Evolutionary conservation across 257 asterid species (phyloP), one percentile per base, ranked within the genome.

Genomic region (Marsdenia floribunda): DNA sequence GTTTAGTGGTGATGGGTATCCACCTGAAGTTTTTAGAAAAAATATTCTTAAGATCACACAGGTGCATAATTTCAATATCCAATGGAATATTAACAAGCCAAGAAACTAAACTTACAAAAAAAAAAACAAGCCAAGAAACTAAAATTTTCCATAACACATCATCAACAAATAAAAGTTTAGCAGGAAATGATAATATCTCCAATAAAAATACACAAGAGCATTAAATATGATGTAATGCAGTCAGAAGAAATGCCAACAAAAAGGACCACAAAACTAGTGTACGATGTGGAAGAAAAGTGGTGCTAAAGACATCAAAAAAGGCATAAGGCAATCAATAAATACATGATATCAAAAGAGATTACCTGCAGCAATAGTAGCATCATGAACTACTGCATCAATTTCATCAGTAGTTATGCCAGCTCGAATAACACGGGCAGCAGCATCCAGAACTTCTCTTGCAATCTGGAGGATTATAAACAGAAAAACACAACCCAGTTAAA

Each of bases 401-500:
- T 95, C 96, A 86, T 95, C 99, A 5, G 99, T 92, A 59, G 98
- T 95, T 79, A 95, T 84, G 74, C 99, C 99, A 75, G 99, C 96
- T 76, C 90, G 85, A 81, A 95, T 78, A 66, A 91, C 82, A 79
- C 94, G 91, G 81, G 98, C 99, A 79, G 99, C 99, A 66, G 97
- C 96, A 83, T 95, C 99, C 83, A 95, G 75, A 81, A 92, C 98
- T 82, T 95, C 97, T 82, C 99, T 90, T 73, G 83, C 93, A 67
- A 95, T 89, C 99, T 95, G 94, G 73, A 84, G 46, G 18, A 42
- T 12, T 22, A 40, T 26, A 67, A 42, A 59, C 14, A 49, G 71
- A 46, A 71, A 49, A 61, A 13, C 26, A 22, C 68, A 49, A 22
- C 22, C 21, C 18, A 44, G 64, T 76, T 22, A 24, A 53, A 46